Evolutionary conservation across 2,329 filamentous ascomycete genomes (phyloP), one percentile per base, ranked within the genome.

Genomic region (Sporothrix brasiliensis): DNA sequence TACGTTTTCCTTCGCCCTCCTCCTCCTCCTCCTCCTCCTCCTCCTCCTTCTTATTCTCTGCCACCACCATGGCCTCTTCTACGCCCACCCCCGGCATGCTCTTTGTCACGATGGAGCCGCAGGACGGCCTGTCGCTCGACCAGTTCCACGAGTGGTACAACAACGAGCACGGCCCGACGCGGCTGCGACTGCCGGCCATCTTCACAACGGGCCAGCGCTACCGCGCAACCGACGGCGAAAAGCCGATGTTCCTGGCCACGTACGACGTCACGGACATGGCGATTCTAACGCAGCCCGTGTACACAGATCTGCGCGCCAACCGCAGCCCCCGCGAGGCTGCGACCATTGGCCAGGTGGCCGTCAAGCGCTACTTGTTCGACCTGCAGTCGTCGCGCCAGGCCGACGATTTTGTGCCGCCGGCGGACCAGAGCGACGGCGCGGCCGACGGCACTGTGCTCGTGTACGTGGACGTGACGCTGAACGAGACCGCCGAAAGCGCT

Each of bases 81-180:
- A 73, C 70, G 54, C 66, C 82, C 68, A 83, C 79, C 69, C 86
- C 86, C 11, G 92, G 92, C 72, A 88, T 93, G 76, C 88, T 97
- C 77, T 93, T 90, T 79, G 93, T 97, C 75, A 93, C 92, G 19
- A 96, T 96, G 90, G 89, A 94, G 80, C 92, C 92, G 75, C 85
- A 87, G 78, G 83, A 87, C 70, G 85, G 85, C 74, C 84, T 93
- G 75, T 83, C 89, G 69, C 80, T 85, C 63, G 83, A 87, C 73
- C 88, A 92, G 76, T 96, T 97, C 81, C 91, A 96, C 80, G 92
- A 96, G 78, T 94, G 92, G 92, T 97, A 97, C 83, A 94, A 96
- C 82, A 95, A 93, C 79, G 93, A 97, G 82, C 93, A 97, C 81
- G 93, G 93, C 69, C 93, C 93, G 21, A 87, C 89, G 19, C 90